These are phyloP conservation scores for Podaxis carcinomalis DNA, from an alignment of 768 basidiomycete genomes.

Conservation along the genomic window DNA sequence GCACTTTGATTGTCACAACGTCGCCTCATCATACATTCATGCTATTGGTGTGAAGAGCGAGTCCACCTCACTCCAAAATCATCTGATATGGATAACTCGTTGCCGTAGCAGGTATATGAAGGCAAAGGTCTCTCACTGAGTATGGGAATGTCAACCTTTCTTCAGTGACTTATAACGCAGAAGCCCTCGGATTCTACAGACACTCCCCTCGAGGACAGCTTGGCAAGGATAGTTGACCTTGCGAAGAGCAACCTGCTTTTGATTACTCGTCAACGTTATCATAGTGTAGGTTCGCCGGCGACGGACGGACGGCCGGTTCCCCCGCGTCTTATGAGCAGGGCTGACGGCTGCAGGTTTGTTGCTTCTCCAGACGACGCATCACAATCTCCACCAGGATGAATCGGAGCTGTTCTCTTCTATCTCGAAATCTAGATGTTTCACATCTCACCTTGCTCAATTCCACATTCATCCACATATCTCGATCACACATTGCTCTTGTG, in stretches of 20 bases:
- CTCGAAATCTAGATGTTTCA: not conserved
- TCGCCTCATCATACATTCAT: not conserved
- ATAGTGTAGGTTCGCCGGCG: not conserved
- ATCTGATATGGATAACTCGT: not conserved
- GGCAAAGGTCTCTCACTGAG: not conserved
- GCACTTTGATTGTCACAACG: not conserved
- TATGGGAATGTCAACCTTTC: not conserved
- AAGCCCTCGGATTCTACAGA: conserved; percentile 4
- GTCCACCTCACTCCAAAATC: not conserved
- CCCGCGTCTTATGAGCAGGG: not conserved
- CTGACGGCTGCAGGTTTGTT: not conserved
- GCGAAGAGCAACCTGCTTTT: not conserved
- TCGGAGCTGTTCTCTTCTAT: not conserved
- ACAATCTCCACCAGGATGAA: conserved; percentile 2
- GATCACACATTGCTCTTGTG: not conserved
- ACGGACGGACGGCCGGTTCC: not conserved
- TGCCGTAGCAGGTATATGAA: not conserved
- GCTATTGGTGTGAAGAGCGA: not conserved
- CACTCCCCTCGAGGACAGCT: not conserved
- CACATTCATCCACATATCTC: not conserved
- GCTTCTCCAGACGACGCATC: not conserved
- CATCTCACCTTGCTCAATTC: conserved; percentile 1
- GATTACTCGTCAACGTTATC: not conserved
- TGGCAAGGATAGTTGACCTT: conserved; percentile 1
- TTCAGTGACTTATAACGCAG: not conserved